phyloP scores from a whole-genome alignment of 257 asterid species.

The Solanum commersonii region DNA sequence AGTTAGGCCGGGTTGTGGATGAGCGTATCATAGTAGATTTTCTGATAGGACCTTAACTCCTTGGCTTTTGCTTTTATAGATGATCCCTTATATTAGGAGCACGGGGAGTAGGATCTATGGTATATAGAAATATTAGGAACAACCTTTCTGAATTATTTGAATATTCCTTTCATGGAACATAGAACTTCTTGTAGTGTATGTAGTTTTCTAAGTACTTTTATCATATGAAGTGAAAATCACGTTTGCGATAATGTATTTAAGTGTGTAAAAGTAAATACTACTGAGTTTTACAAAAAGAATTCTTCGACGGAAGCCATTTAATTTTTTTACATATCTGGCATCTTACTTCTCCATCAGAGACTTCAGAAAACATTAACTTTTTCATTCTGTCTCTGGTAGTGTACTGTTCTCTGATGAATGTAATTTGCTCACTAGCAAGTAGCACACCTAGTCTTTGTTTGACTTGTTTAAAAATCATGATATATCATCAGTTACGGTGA shows the following conservation, averaged over 20 bases:
- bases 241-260: not conserved
- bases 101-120: not conserved
- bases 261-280: not conserved
- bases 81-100: not conserved
- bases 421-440: not conserved
- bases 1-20: not conserved
- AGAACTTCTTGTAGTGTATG: not conserved
- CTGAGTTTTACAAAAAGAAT: not conserved
- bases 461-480: not conserved
- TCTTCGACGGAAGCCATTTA: not conserved
- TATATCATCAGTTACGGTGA: not conserved
- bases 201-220: not conserved
- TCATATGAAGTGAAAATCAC: not conserved
- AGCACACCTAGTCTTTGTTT: not conserved
- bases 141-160: not conserved
- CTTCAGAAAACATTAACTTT: not conserved
- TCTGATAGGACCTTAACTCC: not conserved
- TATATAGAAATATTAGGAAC: not conserved
- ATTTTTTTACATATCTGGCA: not conserved
- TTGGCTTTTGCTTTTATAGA: not conserved
- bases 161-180: not conserved
- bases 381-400: not conserved
- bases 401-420: not conserved
- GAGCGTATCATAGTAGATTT: not conserved
- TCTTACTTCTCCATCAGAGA: not conserved